A percentile compares a stretch with the other conserved stretches of the same genome.
Conservation (phyloP, 768 basidiomycete species). For the Hydnomerulius pinastri region DNA sequence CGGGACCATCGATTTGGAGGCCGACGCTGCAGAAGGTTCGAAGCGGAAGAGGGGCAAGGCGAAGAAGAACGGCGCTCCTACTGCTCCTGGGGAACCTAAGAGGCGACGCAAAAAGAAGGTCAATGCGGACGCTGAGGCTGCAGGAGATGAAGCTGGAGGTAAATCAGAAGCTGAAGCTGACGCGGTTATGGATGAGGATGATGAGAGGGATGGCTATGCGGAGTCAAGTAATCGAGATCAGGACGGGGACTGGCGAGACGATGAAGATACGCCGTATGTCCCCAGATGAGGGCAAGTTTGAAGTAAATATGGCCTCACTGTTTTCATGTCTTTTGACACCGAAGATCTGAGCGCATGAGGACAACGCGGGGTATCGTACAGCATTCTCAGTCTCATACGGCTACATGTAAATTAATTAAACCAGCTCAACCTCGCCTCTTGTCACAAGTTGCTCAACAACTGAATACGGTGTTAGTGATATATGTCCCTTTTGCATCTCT, state of each 20-base stretch:
- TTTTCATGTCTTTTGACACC: neutral
- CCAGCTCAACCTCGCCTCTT: constrained; percentile 74
- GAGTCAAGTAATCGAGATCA: constrained; percentile 43
- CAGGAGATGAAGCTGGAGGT: constrained; percentile 36
- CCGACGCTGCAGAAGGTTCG: constrained; percentile 51
- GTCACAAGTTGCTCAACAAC: constrained; percentile 74
- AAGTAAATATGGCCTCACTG: neutral
- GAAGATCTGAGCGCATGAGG: neutral
- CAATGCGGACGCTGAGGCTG: constrained; percentile 35
- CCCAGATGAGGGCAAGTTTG: constrained; percentile 30
- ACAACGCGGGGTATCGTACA: constrained; percentile 12
- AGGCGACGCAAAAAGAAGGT: constrained; percentile 52
- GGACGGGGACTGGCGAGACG: constrained; percentile 43
- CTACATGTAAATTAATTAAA: constrained; percentile 43
- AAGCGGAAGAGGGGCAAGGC: constrained; percentile 63
- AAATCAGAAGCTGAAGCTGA: constrained; percentile 41
- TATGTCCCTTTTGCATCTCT: constrained; percentile 78
- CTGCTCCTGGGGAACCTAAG: constrained; percentile 40
- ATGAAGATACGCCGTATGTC: constrained; percentile 46
- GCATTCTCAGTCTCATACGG: constrained; percentile 9
- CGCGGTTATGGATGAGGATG: constrained; percentile 41
- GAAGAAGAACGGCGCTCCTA: constrained; percentile 45
- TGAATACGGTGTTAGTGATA: constrained; percentile 76
- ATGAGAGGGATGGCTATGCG: constrained; percentile 41
- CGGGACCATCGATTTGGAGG: constrained; percentile 73